Base-by-base conservation (phyloP, 441 rosid genomes). In the Jatropha multifida region DNA sequence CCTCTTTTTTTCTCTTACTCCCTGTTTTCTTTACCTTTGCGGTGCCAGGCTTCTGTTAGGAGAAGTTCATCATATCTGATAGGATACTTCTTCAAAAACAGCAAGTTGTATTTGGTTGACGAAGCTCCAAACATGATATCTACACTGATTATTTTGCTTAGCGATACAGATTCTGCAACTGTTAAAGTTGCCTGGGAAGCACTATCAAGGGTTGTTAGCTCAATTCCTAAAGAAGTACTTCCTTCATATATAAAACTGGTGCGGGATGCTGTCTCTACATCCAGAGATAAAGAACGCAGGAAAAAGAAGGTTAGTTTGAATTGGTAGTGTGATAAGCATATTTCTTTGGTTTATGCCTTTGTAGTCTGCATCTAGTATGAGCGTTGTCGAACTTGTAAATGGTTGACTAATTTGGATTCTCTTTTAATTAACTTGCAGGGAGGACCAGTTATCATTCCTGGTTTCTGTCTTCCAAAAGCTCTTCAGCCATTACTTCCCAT, bases 91-190 rank as follows among this genome's bases (percentile, higher is more conserved):
- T 94, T 90, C 85, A 92, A 93, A 83, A 89, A 90, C 83, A 92
- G 98, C 97, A 93, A 94, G 81, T 82, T 94, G 60, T 90, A 92
- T 87, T 89, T 97, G 89, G 96, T 85, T 81, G 98, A 97, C 84
- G 99, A 97, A 86, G 92, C 97, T 81, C 92, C 99, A 63, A 97
- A 89, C 81, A 90, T 93, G 95, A 93, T 97, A 82, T 88, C 99
- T 74, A 81, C 97, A 66, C 84, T 96, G 85, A 89, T 97, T 81
- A 77, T 97, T 74, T 83, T 94, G 90, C 98, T 94, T 59, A 93
- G 99, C 68, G 99, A 97, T 86, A 78, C 89, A 26, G 96, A 97
- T 79, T 83, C 98, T 66, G 87, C 85, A 66, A 97, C 99, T 63
- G 94, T 97, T 69, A 81, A 74, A 84, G 92, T 83, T 84, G 90